Percentiles rank a stretch among this genome's conserved stretches.
phyloP scores from a whole-genome alignment of 2,329 filamentous ascomycete species.

The Pseudocercospora fijiensis region DNA sequence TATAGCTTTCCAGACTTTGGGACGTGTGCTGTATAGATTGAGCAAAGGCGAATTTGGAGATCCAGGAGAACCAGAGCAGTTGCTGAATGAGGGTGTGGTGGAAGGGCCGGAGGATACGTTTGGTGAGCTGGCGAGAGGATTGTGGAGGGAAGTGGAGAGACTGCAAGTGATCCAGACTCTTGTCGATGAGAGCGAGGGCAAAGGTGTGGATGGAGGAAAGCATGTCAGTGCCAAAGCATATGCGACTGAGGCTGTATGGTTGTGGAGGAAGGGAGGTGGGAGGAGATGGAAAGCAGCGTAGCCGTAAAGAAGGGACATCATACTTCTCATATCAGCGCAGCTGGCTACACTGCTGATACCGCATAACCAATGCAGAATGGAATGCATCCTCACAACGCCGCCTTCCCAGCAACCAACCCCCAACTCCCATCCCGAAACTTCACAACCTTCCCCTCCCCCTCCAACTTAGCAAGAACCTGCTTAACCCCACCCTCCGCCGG shows the following conservation, averaged over 20 bases:
- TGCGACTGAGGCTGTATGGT: conserved; percentile 85
- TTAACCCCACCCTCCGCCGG: conserved; percentile 74
- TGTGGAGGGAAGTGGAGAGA: conserved; percentile 80
- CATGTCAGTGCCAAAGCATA: conserved; percentile 83
- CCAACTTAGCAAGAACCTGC: conserved; percentile 77
- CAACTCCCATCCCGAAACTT: conserved; percentile 40
- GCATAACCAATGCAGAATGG: too few relatives aligned
- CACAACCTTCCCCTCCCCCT: conserved; percentile 67
- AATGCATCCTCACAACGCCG: conserved; percentile 24
- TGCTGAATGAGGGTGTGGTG: conserved; percentile 12
- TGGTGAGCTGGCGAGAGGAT: conserved; percentile 61
- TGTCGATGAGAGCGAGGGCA: conserved; percentile 68
- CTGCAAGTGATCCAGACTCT: conserved; percentile 75
- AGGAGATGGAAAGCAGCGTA: conserved; percentile 56
- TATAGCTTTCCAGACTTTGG: conserved; percentile 86
- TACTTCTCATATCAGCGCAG: not conserved
- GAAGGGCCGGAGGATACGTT: conserved; percentile 50
- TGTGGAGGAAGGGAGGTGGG: conserved; percentile 72
- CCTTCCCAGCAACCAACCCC: conserved; percentile 26
- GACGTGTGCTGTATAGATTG: conserved; percentile 78
- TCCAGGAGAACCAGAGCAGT: conserved; percentile 42
- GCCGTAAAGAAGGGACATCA: not conserved
- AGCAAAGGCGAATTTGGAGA: conserved; percentile 70
- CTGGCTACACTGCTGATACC: not conserved
- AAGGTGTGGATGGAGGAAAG: conserved; percentile 54